Evolutionary conservation across 768 basidiomycete genomes (phyloP).

Genomic region (Scleroderma bovista): DNA sequence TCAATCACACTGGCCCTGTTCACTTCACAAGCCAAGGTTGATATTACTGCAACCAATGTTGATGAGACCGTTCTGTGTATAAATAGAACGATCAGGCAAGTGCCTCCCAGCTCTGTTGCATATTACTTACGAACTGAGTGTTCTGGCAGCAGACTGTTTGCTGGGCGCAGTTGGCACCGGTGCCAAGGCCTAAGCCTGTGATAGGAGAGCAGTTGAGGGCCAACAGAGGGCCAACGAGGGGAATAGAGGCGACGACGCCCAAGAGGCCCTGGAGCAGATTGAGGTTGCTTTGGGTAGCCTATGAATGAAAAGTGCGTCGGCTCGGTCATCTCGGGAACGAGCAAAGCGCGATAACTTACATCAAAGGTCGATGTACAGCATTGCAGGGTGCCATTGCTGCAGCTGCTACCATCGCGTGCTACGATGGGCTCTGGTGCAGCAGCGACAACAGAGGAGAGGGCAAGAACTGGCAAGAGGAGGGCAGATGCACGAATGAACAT

Average conservation of each 20-base stretch:
- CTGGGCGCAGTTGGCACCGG: too few relatives aligned
- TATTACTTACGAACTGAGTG: constrained; percentile 38
- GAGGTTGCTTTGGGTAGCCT: too few relatives aligned
- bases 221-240: constrained; percentile 6
- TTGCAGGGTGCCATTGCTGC: constrained; percentile 24
- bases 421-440: not conserved
- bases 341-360: not conserved
- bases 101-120: too few relatives aligned
- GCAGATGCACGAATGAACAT: not conserved
- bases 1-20: too few relatives aligned
- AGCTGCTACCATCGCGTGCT: constrained; percentile 7
- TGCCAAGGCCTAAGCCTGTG: constrained; percentile 19
- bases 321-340: not conserved
- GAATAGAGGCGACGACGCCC: not conserved
- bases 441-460: not conserved
- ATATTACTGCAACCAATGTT: not conserved
- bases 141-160: constrained; percentile 45
- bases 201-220: constrained; percentile 37
- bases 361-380: constrained; percentile 18
- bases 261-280: constrained; percentile 1
- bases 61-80: too few relatives aligned
- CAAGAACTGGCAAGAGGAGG: too few relatives aligned
- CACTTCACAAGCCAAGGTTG: constrained; percentile 1
- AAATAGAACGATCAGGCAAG: too few relatives aligned
- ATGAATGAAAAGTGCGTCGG: not conserved